Conservation (phyloP, 2,329 filamentous ascomycete genomes). For the Ilyonectria destructans region DNA sequence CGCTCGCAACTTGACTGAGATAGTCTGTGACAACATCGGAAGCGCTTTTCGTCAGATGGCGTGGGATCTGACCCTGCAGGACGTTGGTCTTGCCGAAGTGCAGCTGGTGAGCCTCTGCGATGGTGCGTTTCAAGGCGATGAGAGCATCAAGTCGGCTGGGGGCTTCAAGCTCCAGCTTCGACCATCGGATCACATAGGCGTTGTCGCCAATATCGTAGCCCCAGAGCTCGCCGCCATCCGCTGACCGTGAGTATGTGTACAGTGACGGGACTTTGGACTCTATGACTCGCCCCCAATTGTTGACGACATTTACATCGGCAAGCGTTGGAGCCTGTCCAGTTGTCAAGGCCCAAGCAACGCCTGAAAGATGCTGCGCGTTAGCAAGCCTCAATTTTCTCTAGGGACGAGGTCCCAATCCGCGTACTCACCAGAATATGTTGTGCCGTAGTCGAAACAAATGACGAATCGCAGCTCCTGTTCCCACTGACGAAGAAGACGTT, state of each 20-base stretch:
- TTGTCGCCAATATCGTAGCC: constrained; percentile 34
- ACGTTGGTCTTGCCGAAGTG: constrained; percentile 13
- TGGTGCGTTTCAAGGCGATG: constrained; percentile 24
- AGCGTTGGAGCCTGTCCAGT: constrained; percentile 21
- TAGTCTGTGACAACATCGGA: constrained; percentile 35
- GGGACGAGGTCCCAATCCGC: too few relatives aligned
- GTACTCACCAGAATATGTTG: constrained; percentile 30
- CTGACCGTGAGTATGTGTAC: constrained; percentile 28
- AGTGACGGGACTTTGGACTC: constrained; percentile 31
- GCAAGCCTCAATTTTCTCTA: not conserved
- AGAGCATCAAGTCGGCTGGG: constrained; percentile 25
- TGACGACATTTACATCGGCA: constrained; percentile 29
- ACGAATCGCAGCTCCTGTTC: constrained; percentile 26
- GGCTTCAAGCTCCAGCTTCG: constrained; percentile 32
- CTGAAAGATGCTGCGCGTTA: not conserved
- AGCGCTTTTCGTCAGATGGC: constrained; percentile 29
- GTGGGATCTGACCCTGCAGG: constrained; percentile 19
- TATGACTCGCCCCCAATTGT: constrained; percentile 22
- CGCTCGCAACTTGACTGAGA: constrained; percentile 21
- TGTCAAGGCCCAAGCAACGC: constrained; percentile 31
- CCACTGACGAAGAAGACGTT: not conserved
- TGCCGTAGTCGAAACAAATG: constrained; percentile 37
- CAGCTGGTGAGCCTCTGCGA: constrained; percentile 22
- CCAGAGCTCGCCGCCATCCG: constrained; percentile 23
- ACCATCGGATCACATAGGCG: constrained; percentile 33